Conservation (phyloP, 352 stramenopile genomes). For the Globisporangium carolinianum region DNA sequence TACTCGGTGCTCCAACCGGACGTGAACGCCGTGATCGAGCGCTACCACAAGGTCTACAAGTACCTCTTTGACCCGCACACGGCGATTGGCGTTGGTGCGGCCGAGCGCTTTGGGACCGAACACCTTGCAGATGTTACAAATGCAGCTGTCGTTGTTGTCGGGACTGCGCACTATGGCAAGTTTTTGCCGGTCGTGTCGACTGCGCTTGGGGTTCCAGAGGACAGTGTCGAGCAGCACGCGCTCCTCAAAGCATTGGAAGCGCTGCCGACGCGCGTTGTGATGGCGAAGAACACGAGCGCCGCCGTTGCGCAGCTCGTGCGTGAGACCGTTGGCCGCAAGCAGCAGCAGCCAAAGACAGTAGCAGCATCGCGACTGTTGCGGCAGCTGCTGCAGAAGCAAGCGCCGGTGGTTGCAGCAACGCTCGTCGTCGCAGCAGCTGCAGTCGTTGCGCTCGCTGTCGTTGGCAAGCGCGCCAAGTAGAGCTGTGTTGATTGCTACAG, state of each 20-base stretch:
- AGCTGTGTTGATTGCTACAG: too few relatives aligned
- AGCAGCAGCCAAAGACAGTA: neutral
- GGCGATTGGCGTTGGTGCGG: slow-evolving; percentile 91
- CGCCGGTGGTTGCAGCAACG: slow-evolving; percentile 23
- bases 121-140: slow-evolving; percentile 49
- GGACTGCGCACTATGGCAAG: slow-evolving; percentile 97
- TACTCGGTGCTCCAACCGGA: slow-evolving; percentile 76
- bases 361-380: neutral
- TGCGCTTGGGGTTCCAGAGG: slow-evolving; percentile 74
- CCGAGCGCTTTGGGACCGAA: slow-evolving; percentile 70
- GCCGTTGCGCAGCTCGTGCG: slow-evolving; percentile 57
- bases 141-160: slow-evolving; percentile 89
- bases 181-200: slow-evolving; percentile 92
- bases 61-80: slow-evolving; percentile 98
- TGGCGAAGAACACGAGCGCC: slow-evolving; percentile 57
- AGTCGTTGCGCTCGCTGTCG: slow-evolving; percentile 36
- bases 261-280: slow-evolving; percentile 51
- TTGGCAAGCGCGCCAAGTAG: slow-evolving; percentile 6
- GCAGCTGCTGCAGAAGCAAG: slow-evolving; percentile 10
- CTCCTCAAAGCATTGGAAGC: slow-evolving; percentile 70
- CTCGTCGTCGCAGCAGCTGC: slow-evolving; percentile 29
- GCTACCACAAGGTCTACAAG: slow-evolving; percentile 87
- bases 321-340: slow-evolving; percentile 19
- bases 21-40: slow-evolving; percentile 90
- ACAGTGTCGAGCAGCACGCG: slow-evolving; percentile 63